phyloP scores from a whole-genome alignment of 352 stramenopile genomes.

The Globisporangium carolinianum region DNA sequence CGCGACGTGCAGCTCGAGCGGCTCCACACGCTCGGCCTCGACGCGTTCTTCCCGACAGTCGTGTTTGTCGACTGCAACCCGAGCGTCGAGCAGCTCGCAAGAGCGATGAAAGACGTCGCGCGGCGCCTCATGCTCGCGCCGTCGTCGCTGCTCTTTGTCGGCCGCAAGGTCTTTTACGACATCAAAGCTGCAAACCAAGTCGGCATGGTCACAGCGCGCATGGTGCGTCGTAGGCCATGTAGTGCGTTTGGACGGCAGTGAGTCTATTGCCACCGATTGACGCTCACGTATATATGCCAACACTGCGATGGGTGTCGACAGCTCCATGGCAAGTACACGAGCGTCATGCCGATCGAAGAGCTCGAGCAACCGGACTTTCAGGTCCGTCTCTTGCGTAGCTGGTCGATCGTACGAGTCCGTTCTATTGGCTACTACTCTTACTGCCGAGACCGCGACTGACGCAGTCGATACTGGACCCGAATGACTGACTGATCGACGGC shows the following conservation, averaged over 20 bases:
- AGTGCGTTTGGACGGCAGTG: too few relatives aligned
- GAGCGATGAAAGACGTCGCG: slow-evolving; percentile 67
- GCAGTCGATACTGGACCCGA: neutral
- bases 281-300: too few relatives aligned
- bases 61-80: slow-evolving; percentile 66
- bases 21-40: slow-evolving; percentile 53
- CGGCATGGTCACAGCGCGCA: slow-evolving; percentile 67
- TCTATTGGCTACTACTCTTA: neutral
- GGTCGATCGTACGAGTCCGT: neutral
- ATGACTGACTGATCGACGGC: neutral
- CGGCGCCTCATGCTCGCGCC: slow-evolving; percentile 51
- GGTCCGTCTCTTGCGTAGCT: slow-evolving; percentile 16
- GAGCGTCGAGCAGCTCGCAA: slow-evolving; percentile 48
- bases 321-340: slow-evolving; percentile 80
- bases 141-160: slow-evolving; percentile 78
- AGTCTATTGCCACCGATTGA: neutral
- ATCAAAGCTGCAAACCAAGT: slow-evolving; percentile 81
- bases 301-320: slow-evolving; percentile 11
- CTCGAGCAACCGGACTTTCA: slow-evolving; percentile 79
- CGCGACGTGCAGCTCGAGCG: slow-evolving; percentile 67
- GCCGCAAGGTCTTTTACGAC: slow-evolving; percentile 81
- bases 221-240: slow-evolving; percentile 27
- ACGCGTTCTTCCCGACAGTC: slow-evolving; percentile 58
- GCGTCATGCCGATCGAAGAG: slow-evolving; percentile 80
- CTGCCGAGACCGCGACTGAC: neutral